phyloP scores from a whole-genome alignment of 169 alveolate species.

The Cryptosporidium tyzzeri region DNA sequence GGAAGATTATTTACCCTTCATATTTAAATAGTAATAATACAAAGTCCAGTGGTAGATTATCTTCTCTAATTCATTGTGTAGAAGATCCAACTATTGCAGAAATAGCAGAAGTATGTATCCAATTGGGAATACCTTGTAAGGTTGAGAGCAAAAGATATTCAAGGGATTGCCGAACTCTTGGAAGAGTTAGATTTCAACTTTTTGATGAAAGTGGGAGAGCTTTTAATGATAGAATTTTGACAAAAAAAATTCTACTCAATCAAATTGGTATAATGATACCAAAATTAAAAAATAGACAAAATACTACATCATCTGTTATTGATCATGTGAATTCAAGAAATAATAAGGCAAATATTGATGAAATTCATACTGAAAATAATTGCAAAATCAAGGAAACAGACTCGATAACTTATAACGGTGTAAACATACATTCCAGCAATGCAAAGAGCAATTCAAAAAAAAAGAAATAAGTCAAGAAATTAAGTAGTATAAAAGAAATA shows the following conservation, averaged over 20 bases:
- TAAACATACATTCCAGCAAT: not conserved
- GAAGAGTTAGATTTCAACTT: slow-evolving; percentile 53
- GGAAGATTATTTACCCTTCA: slow-evolving; percentile 67
- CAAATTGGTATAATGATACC: slow-evolving; percentile 25
- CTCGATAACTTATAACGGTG: not conserved
- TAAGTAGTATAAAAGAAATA: not conserved
- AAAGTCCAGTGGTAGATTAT: slow-evolving; percentile 34
- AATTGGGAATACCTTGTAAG: slow-evolving; percentile 63
- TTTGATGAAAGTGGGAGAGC: slow-evolving; percentile 30
- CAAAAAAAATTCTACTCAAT: slow-evolving; percentile 1
- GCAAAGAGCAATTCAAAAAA: slow-evolving; percentile 12
- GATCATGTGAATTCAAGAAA: not conserved
- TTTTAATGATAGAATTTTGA: slow-evolving; percentile 14
- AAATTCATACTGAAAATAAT: not conserved
- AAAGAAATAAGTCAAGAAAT: slow-evolving; percentile 7
- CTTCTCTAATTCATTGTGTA: slow-evolving; percentile 3
- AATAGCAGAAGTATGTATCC: slow-evolving; percentile 67
- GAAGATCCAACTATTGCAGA: slow-evolving; percentile 66
- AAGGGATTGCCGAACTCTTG: slow-evolving; percentile 26
- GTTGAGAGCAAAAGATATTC: slow-evolving; percentile 47
- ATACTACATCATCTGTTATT: not conserved
- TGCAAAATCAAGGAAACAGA: not conserved
- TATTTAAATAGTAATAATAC: slow-evolving; percentile 18
- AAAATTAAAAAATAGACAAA: slow-evolving; percentile 36
- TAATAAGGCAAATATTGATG: not conserved